Evolutionary conservation across 1,284 basidiomycete species (phyloP).

Genomic region (Tranzscheliella williamsii): DNA sequence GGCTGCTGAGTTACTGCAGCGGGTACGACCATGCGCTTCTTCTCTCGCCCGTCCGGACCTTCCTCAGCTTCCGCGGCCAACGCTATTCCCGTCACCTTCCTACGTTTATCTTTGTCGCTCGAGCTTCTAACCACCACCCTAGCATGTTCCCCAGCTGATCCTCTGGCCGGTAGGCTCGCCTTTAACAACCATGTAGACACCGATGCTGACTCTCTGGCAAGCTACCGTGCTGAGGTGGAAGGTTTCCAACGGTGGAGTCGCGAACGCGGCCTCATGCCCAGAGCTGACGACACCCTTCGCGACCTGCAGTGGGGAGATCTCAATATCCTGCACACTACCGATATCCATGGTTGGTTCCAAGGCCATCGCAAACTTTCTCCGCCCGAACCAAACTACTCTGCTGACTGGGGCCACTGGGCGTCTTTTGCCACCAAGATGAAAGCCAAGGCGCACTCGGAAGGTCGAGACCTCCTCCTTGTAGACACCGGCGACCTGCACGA

Average conservation of each 20-base stretch:
- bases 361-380: slow-evolving; percentile 55
- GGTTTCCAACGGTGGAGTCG: slow-evolving; percentile 33
- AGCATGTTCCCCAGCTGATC: slow-evolving; percentile 19
- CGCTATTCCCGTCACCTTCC: background rate
- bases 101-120: slow-evolving; percentile 2
- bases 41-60: background rate
- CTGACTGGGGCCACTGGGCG: slow-evolving; percentile 60
- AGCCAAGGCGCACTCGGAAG: slow-evolving; percentile 34
- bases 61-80: background rate
- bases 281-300: slow-evolving; percentile 44
- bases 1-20: no score
- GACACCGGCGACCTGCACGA: slow-evolving; percentile 58
- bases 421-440: slow-evolving; percentile 57
- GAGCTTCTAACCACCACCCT: slow-evolving; percentile 1
- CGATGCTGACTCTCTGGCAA: slow-evolving; percentile 22
- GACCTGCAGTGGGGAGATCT: slow-evolving; percentile 76
- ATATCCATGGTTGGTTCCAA: slow-evolving; percentile 68
- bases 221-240: slow-evolving; percentile 28
- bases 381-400: slow-evolving; percentile 57
- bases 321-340: slow-evolving; percentile 79
- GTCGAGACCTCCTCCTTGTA: slow-evolving; percentile 57
- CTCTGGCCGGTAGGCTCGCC: slow-evolving; percentile 16
- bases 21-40: background rate
- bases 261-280: slow-evolving; percentile 43
- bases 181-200: slow-evolving; percentile 30